Conservation (phyloP, 1,284 basidiomycete genomes). For the Ceratobasidium sp. region DNA sequence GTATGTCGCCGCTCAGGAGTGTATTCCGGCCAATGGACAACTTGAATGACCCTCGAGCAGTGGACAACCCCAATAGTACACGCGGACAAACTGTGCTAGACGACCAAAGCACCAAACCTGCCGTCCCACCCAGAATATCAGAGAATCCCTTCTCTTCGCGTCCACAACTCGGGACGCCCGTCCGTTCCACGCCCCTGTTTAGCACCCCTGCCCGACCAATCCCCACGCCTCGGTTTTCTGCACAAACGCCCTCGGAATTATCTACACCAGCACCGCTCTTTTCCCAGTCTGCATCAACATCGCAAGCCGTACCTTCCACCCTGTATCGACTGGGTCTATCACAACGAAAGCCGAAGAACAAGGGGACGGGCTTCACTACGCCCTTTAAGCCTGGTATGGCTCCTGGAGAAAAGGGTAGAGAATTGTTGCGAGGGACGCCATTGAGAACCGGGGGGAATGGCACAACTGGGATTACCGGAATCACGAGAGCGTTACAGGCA, state of each 20-base stretch:
- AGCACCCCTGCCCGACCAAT: slow-evolving; percentile 24
- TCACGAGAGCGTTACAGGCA: slow-evolving; percentile 21
- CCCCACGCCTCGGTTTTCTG: neutral
- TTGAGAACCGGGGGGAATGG: too few species aligned
- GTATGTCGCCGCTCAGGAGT: neutral
- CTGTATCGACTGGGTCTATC: slow-evolving; percentile 31
- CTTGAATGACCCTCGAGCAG: slow-evolving; percentile 2
- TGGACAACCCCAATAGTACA: neutral
- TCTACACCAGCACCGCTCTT: slow-evolving; percentile 1
- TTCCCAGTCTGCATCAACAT: neutral
- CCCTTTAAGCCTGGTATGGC: slow-evolving; percentile 70
- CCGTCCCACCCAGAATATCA: neutral
- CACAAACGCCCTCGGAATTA: neutral
- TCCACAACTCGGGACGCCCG: slow-evolving; percentile 6
- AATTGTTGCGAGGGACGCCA: slow-evolving; percentile 45
- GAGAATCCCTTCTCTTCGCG: slow-evolving; percentile 27
- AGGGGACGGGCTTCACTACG: slow-evolving; percentile 58
- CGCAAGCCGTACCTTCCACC: slow-evolving; percentile 22
- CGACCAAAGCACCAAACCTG: neutral
- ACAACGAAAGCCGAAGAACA: slow-evolving; percentile 28
- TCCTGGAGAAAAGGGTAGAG: slow-evolving; percentile 59
- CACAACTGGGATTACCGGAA: slow-evolving; percentile 53
- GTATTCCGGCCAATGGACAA: slow-evolving; percentile 32
- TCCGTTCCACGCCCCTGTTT: slow-evolving; percentile 1
- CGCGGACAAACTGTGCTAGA: neutral